Evolutionary conservation across 75 land plant genomes (phyloP), one percentile per base, ranked within the genome.

Genomic region (Picea sitchensis): DNA sequence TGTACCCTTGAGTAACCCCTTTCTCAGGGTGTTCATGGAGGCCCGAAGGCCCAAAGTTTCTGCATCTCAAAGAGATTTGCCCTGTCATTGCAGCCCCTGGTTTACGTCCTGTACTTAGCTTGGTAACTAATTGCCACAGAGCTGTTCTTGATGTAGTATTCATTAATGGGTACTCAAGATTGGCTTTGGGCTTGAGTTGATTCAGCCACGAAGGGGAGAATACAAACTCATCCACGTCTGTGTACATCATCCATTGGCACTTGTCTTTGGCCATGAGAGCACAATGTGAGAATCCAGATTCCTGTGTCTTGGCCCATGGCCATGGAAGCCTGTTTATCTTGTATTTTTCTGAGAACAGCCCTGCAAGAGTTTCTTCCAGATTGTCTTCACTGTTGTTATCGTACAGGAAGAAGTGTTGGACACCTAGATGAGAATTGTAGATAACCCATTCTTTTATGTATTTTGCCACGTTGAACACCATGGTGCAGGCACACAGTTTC

Each of bases 1-100:
- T 90, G 85, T 96, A 96, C 59, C 98, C 94, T 77, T 94, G 98
- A 2, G 92, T 96, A 17, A 96, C 93, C 2, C 98, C 96, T 2
- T 58, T 73, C 12, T 36, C 36, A 0, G 98, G 98, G 61, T 92
- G 91, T 1, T 21, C 47, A 9, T 3, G 67, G 73, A 79, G 81
- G 5, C 82, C 84, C 13, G 96, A 92, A 0, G 98, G 94, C 41
- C 98, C 96, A 79, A 92, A 94, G 3, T 91, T 92, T 56, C 76
- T 58, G 83, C 98, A 96, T 2, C 60, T 26, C 6, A 91, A 61
- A 59, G 77, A 76, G 3, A 92, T 76, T 59, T 94, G 90, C 0
- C 98, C 96, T 51, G 56, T 51, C 56, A 51, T 9, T 51, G 12
- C 56, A 51, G 56, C 56, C 11, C 56, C 56, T 51, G 56, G 56